Conservation (phyloP, 2,329 filamentous ascomycete species). For the Alternaria consortialis region DNA sequence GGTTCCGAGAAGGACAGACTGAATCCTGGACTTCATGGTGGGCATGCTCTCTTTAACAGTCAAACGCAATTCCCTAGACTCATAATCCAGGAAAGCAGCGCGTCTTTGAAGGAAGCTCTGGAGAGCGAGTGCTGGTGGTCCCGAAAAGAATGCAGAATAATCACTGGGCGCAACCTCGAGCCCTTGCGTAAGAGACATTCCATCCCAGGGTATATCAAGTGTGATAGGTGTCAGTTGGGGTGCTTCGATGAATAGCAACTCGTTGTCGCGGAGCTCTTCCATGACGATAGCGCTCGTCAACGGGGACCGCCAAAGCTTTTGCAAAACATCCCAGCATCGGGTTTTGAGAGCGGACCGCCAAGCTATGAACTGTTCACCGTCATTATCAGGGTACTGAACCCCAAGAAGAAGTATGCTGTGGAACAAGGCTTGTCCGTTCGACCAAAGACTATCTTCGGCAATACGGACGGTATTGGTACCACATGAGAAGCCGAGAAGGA, state of each 20-base stretch:
- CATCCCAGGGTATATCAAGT: slow-evolving; percentile 77
- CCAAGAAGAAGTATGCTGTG: slow-evolving; percentile 80
- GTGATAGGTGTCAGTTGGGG: slow-evolving; percentile 75
- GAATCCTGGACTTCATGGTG: slow-evolving; percentile 54
- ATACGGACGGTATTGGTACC: slow-evolving; percentile 74
- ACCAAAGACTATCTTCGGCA: slow-evolving; percentile 74
- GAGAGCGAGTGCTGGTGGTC: slow-evolving; percentile 72
- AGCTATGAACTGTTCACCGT: slow-evolving; percentile 54
- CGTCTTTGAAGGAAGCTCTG: slow-evolving; percentile 81
- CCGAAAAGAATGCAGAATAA: slow-evolving; percentile 71
- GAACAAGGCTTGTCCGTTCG: slow-evolving; percentile 77
- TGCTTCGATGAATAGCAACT: slow-evolving; percentile 81
- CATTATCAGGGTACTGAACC: slow-evolving; percentile 71
- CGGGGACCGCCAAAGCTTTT: slow-evolving; percentile 83
- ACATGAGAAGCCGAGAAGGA: slow-evolving; percentile 87
- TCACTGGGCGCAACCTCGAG: slow-evolving; percentile 32
- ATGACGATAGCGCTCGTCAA: slow-evolving; percentile 79
- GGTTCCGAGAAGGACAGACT: slow-evolving; percentile 77
- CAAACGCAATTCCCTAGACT: slow-evolving; percentile 82
- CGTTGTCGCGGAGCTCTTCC: slow-evolving; percentile 79
- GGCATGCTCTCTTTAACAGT: slow-evolving; percentile 76
- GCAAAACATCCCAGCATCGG: slow-evolving; percentile 68
- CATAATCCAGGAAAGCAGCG: slow-evolving; percentile 82
- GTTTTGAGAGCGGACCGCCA: slow-evolving; percentile 57
- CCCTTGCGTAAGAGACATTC: slow-evolving; percentile 63